Percentiles rank a stretch among this genome's conserved stretches.
Conservation (phyloP, 768 basidiomycete species). For the Leccinum ochraceum region DNA sequence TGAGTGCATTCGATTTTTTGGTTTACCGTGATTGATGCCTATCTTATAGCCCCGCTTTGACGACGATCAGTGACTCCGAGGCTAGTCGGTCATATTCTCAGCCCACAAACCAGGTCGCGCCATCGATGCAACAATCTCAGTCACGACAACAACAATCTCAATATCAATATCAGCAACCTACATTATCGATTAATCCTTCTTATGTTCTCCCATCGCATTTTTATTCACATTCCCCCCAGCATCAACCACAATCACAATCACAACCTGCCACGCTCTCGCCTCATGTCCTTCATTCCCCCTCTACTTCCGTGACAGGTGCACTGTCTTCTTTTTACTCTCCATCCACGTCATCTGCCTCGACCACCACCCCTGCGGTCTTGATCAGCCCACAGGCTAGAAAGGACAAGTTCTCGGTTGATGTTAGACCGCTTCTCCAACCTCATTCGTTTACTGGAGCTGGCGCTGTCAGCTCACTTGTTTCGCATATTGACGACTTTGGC, state of each 20-base stretch:
- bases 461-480: constrained; percentile 63
- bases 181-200: constrained; percentile 45
- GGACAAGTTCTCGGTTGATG: constrained; percentile 49
- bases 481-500: constrained; percentile 59
- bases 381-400: constrained; percentile 54
- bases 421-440: constrained; percentile 59
- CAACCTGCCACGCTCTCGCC: constrained; percentile 69
- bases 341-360: constrained; percentile 32
- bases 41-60: constrained; percentile 54
- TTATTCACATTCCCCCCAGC: constrained; percentile 36
- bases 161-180: constrained; percentile 43
- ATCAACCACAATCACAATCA: constrained; percentile 31
- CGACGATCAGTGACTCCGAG: constrained; percentile 54
- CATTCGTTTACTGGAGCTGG: constrained; percentile 66
- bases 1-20: constrained; percentile 36
- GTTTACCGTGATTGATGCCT: constrained; percentile 15
- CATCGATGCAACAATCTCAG: constrained; percentile 34
- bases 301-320: constrained; percentile 34
- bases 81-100: constrained; percentile 48
- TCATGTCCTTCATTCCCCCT: constrained; percentile 64
- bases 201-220: constrained; percentile 41
- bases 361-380: constrained; percentile 29
- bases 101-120: constrained; percentile 40
- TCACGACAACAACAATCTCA: constrained; percentile 37
- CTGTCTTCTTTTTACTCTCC: constrained; percentile 43